Conservation (phyloP, 2,329 filamentous ascomycete genomes). For the Xylaria sp. region DNA sequence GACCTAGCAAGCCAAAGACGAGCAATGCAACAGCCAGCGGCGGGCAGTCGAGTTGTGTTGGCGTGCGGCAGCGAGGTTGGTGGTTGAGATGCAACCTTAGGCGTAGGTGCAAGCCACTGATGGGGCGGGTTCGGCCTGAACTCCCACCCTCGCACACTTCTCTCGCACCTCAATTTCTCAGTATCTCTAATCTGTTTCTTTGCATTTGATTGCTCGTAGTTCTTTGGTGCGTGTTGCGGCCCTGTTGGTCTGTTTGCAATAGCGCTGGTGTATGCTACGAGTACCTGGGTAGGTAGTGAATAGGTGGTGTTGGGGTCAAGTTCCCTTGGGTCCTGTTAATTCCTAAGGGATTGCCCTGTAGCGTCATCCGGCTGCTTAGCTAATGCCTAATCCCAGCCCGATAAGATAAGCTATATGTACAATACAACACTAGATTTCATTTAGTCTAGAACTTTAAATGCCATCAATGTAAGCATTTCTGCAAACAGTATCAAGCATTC, state of each 20-base stretch:
- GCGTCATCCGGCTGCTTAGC: conserved; percentile 41
- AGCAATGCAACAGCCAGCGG: conserved; percentile 3
- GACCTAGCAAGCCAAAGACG: conserved; percentile 7
- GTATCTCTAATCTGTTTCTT: conserved; percentile 24
- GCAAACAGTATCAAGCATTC: not conserved
- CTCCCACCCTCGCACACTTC: conserved; percentile 13
- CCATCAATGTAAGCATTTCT: not conserved
- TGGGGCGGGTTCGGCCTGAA: conserved; percentile 18
- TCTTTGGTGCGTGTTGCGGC: conserved; percentile 18
- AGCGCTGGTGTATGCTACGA: conserved; percentile 24
- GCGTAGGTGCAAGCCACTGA: conserved; percentile 18
- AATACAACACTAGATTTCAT: not conserved
- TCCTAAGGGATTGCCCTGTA: conserved; percentile 36
- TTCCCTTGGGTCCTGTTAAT: conserved; percentile 37
- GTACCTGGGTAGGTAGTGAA: conserved; percentile 24
- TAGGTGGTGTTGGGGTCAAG: conserved; percentile 42
- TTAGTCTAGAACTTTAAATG: conserved; percentile 1
- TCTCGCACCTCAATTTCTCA: conserved; percentile 20
- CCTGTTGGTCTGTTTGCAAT: conserved; percentile 20
- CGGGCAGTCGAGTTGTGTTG: conserved; percentile 1
- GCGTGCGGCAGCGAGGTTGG: not conserved
- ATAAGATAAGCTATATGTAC: conserved; percentile 36
- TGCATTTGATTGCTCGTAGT: conserved; percentile 26
- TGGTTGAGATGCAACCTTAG: conserved; percentile 23
- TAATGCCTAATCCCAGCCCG: conserved; percentile 35